Percentiles rank a stretch among this genome's conserved stretches.
These are phyloP conservation scores for Mycena vitilis DNA, from an alignment of 768 basidiomycete genomes.

Conservation along the genomic window DNA sequence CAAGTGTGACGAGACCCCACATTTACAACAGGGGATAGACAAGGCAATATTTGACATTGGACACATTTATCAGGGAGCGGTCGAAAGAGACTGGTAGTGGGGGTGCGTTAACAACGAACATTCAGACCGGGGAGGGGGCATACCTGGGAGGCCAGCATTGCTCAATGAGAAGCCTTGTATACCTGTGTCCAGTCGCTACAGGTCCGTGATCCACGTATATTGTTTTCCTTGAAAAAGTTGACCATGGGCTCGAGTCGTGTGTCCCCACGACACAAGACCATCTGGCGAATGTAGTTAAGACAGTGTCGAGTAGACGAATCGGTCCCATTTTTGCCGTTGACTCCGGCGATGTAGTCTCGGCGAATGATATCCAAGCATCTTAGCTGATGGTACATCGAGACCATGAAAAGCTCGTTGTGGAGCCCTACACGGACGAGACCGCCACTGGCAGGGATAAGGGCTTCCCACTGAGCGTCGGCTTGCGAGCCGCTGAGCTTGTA, in stretches of 20 bases:
- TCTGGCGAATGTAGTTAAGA: constrained; percentile 42
- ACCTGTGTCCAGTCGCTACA: constrained; percentile 39
- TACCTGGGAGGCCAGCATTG: too few species aligned
- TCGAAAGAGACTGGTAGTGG: too few species aligned
- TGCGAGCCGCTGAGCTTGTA: constrained; percentile 37
- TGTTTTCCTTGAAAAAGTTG: constrained; percentile 18
- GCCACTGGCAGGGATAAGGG: constrained; percentile 37
- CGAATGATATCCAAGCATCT: constrained; percentile 50
- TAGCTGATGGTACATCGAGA: constrained; percentile 52
- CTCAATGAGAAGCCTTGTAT: constrained; percentile 13
- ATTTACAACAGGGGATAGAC: too few species aligned
- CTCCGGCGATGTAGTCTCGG: constrained; percentile 29
- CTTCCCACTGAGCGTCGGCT: constrained; percentile 39
- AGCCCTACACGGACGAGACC: constrained; percentile 41
- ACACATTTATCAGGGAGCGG: too few species aligned
- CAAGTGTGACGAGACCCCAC: too few species aligned
- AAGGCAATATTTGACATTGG: too few species aligned
- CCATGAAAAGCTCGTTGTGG: constrained; percentile 43
- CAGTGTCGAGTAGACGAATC: constrained; percentile 33
- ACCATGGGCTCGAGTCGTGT: constrained; percentile 31
- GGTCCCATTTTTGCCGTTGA: background rate
- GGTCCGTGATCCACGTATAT: constrained; percentile 25
- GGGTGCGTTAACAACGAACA: too few species aligned
- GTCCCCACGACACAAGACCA: constrained; percentile 37
- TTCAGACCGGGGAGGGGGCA: too few species aligned